A percentile compares a stretch with the other conserved stretches of the same genome.
phyloP scores from a whole-genome alignment of 2,329 filamentous ascomycete genomes.

The Beauveria sp. region DNA sequence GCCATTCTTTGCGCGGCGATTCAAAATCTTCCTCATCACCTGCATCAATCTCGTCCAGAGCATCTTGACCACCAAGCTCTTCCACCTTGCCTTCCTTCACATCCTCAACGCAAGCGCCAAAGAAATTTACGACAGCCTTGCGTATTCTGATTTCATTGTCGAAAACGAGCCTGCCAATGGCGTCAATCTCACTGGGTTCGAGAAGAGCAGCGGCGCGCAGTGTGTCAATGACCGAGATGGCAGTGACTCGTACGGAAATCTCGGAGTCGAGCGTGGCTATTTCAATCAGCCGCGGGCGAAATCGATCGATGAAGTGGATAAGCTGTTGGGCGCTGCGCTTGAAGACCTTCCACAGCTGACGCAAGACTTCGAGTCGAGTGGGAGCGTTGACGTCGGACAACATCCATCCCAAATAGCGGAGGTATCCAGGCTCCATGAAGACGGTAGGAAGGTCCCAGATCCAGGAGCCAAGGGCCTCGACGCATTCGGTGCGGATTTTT shows the following conservation, averaged over 20 bases:
- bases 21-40: constrained; percentile 70
- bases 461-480: constrained; percentile 81
- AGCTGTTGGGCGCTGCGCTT: constrained; percentile 74
- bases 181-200: constrained; percentile 85
- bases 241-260: constrained; percentile 66
- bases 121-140: constrained; percentile 85
- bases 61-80: constrained; percentile 73
- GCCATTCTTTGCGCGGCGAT: constrained; percentile 73
- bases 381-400: constrained; percentile 71
- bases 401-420: constrained; percentile 93
- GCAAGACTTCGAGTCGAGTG: constrained; percentile 78
- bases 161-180: constrained; percentile 79
- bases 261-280: constrained; percentile 87
- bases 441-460: constrained; percentile 75
- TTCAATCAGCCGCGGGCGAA: constrained; percentile 79
- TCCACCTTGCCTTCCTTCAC: constrained; percentile 73
- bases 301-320: constrained; percentile 88
- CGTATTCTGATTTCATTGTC: constrained; percentile 79
- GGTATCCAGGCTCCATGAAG: constrained; percentile 84
- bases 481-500: constrained; percentile 80
- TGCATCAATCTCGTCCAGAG: constrained; percentile 66
- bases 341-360: constrained; percentile 73
- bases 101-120: constrained; percentile 79
- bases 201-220: constrained; percentile 79
- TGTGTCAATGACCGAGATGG: constrained; percentile 74